These are phyloP conservation scores for Solanum sparsipilum DNA, from an alignment of 257 asterid genomes.

Conservation along the genomic window DNA sequence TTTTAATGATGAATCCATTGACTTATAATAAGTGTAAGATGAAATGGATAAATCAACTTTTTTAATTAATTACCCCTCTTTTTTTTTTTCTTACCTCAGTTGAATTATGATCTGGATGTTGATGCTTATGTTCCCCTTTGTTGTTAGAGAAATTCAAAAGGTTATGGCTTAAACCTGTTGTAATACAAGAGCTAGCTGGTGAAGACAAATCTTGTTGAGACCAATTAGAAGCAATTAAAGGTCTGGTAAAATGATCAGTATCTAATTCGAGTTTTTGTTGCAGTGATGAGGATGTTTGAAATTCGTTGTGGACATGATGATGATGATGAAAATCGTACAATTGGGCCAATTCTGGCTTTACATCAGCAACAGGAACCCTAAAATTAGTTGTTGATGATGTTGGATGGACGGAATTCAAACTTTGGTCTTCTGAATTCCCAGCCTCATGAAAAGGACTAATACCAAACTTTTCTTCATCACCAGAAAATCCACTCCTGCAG, in stretches of 20 bases:
- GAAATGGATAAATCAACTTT: background rate
- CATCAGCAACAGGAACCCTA: constrained; percentile 34
- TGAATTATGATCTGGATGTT: constrained; percentile 38
- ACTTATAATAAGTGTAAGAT: background rate
- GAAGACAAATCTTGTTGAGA: constrained; percentile 13
- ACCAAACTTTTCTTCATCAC: constrained; percentile 43
- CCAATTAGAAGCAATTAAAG: constrained; percentile 29
- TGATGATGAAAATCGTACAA: background rate
- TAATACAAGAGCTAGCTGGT: constrained; percentile 57
- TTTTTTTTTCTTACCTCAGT: constrained; percentile 39
- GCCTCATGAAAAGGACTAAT: constrained; percentile 32
- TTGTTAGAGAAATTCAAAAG: constrained; percentile 42
- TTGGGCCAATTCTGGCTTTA: constrained; percentile 35
- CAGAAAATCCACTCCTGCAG: constrained; percentile 42
- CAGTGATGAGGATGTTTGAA: background rate
- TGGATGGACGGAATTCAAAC: constrained; percentile 14
- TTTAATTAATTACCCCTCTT: background rate
- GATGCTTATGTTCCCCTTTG: constrained; percentile 21
- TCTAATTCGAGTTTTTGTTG: background rate
- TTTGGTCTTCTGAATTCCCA: constrained; percentile 61
- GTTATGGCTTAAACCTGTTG: constrained; percentile 33
- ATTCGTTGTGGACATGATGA: background rate
- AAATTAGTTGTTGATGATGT: constrained; percentile 7
- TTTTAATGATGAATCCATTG: background rate
- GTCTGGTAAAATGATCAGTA: background rate